phyloP scores from a whole-genome alignment of 306 rosid species.

The Acacia confusa region DNA sequence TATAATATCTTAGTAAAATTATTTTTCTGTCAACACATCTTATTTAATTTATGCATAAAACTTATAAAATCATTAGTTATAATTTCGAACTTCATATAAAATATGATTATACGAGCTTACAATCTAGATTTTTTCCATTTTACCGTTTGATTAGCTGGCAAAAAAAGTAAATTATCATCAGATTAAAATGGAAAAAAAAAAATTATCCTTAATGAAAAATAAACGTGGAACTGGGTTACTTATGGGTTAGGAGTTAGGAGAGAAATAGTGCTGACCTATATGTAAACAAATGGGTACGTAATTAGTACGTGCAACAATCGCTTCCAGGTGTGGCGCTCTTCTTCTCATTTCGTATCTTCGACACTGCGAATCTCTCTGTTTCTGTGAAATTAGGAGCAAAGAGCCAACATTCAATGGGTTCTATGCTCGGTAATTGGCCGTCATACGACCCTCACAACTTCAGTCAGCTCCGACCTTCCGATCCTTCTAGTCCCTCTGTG shows the following conservation, averaged over 20 bases:
- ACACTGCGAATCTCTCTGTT: slow-evolving; percentile 7
- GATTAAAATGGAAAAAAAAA: too few relatives aligned
- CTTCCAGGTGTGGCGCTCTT: slow-evolving; percentile 24
- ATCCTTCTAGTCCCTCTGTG: slow-evolving; percentile 85
- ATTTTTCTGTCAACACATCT: too few relatives aligned
- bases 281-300: slow-evolving; percentile 1
- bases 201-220: too few relatives aligned
- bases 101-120: too few relatives aligned
- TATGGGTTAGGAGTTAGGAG: background rate
- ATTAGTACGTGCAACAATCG: slow-evolving; percentile 27
- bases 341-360: background rate
- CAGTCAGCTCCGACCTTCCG: slow-evolving; percentile 88
- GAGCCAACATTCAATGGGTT: slow-evolving; percentile 57
- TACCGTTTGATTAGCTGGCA: too few relatives aligned
- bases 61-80: too few relatives aligned
- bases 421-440: slow-evolving; percentile 83
- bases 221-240: background rate
- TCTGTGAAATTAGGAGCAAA: slow-evolving; percentile 28
- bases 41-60: too few relatives aligned
- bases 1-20: too few relatives aligned
- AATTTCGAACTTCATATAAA: too few relatives aligned
- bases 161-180: too few relatives aligned
- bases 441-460: slow-evolving; percentile 91
- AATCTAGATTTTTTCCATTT: too few relatives aligned
- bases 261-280: background rate